Percentiles rank a stretch among this genome's conserved stretches.
Evolutionary conservation across 768 basidiomycete species (phyloP).

Genomic region (Trametes maxima): DNA sequence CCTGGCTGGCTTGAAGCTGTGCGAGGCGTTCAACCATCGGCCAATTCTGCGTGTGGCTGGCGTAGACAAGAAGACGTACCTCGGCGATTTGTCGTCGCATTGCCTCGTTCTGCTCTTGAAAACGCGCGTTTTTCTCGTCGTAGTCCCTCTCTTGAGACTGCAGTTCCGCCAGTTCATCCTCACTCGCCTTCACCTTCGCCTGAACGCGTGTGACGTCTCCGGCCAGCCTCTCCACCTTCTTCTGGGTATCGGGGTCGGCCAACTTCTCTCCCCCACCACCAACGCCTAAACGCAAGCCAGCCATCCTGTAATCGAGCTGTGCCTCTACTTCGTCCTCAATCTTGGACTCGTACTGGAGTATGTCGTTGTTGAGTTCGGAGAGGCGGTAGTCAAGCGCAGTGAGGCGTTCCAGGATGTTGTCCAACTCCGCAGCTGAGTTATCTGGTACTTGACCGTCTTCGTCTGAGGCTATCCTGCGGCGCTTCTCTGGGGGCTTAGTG

Average conservation of each 20-base stretch:
- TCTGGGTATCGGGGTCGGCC: slow-evolving; percentile 11
- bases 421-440: slow-evolving; percentile 28
- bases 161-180: neutral
- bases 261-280: neutral
- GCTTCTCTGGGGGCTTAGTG: slow-evolving; percentile 16
- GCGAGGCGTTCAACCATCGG: neutral
- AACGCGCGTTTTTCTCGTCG: neutral
- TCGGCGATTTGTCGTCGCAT: slow-evolving; percentile 12
- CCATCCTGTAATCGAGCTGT: slow-evolving; percentile 15
- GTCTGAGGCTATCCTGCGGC: slow-evolving; percentile 21
- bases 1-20: slow-evolving; percentile 19
- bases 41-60: too few species aligned
- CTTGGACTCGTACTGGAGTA: slow-evolving; percentile 37
- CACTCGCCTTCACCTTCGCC: neutral
- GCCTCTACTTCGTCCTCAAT: slow-evolving; percentile 35
- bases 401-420: slow-evolving; percentile 35
- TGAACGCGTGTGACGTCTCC: neutral
- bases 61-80: slow-evolving; percentile 22
- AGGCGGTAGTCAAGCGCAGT: slow-evolving; percentile 33
- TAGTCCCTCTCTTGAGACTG: neutral
- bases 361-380: slow-evolving; percentile 39
- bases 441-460: neutral
- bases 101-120: slow-evolving; percentile 2
- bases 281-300: neutral
- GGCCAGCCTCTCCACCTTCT: neutral